Evolutionary conservation across 208 protist species (phyloP), one percentile per base, ranked within the genome.

Genomic region (Trypanosomatidae sp.): DNA sequence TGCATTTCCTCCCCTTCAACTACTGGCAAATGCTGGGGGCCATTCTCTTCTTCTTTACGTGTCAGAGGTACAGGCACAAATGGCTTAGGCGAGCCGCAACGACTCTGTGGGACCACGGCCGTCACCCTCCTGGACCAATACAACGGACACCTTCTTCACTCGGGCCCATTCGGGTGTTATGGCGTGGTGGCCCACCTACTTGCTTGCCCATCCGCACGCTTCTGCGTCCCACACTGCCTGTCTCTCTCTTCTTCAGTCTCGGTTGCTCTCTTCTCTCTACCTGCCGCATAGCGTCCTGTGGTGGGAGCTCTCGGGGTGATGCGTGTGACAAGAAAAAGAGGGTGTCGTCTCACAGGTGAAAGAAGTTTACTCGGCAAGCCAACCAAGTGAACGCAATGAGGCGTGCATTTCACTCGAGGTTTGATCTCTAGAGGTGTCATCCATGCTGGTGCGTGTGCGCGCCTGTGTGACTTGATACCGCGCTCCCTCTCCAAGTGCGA

Each of bases 191-290:
- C 9, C 53, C 53, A 10, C 10, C 22, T 33, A 22, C 53, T 33
- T 33, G n/a, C n/a, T 55, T 25, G 22, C 3, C 8, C 12, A 55
- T 9, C 2, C 10, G 53, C 17, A 25, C 44, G n/a, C 46, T 74
- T 77, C 33, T 50, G 22, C 17, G 7, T 64, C 43, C 60, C 28
- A 13, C n/a, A 19, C 28, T 62, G n/a, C n/a, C 58, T 62, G 17
- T 36, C 58, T 62, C 58, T 55, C 50, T 7, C 22, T 55, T n/a
- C 22, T n/a, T 55, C 6, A 13, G 52, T 22, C 41, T 5, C 53
- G 41, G 28, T 66, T 66, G 28, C 36, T 64, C 30, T 74, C n/a
- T 43, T 39, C 4, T 60, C 44, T 25, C 59, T 46, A 50, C 25
- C 56, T 68, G 67, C 56, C 7, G 53, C 25, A 59, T 17, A 25